A percentile compares a stretch with the other conserved stretches of the same genome.
Evolutionary conservation across 306 rosid species (phyloP).

Genomic region (Begonia peltatifolia): DNA sequence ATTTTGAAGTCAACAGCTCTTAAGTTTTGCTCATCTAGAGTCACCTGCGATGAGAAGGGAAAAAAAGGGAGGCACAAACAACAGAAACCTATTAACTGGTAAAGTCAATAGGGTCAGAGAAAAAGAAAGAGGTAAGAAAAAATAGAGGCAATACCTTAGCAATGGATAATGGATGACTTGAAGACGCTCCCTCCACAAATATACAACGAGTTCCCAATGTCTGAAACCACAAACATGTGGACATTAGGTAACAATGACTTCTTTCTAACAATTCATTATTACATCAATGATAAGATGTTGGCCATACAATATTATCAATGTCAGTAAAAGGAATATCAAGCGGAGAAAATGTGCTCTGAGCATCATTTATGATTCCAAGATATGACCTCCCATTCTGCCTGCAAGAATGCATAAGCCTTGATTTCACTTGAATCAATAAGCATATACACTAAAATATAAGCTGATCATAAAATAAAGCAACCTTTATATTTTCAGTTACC

Average conservation of each 20-base stretch:
- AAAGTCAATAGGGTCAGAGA: background rate
- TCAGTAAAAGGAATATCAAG: constrained; percentile 83
- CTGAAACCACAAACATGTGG: constrained; percentile 30
- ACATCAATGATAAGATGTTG: constrained; percentile 7
- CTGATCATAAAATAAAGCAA: constrained; percentile 3
- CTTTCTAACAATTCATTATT: background rate
- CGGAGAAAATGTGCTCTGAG: constrained; percentile 33
- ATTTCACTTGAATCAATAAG: background rate
- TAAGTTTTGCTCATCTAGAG: constrained; percentile 37
- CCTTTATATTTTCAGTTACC: constrained; percentile 29
- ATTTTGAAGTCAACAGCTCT: constrained; percentile 45
- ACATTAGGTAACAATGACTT: background rate
- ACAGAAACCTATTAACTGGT: background rate
- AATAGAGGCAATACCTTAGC: constrained; percentile 43
- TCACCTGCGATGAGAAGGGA: constrained; percentile 31
- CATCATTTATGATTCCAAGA: constrained; percentile 67
- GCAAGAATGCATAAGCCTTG: constrained; percentile 17
- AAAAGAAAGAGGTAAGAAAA: background rate
- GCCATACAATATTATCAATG: constrained; percentile 59
- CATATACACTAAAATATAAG: background rate
- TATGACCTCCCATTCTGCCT: constrained; percentile 77
- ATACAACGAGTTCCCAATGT: constrained; percentile 36
- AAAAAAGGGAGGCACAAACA: constrained; percentile 1
- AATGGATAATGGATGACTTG: constrained; percentile 52
- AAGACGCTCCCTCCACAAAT: constrained; percentile 85